Conservation (phyloP, 352 stramenopile genomes). For the Globisporangium heterothallicum region DNA sequence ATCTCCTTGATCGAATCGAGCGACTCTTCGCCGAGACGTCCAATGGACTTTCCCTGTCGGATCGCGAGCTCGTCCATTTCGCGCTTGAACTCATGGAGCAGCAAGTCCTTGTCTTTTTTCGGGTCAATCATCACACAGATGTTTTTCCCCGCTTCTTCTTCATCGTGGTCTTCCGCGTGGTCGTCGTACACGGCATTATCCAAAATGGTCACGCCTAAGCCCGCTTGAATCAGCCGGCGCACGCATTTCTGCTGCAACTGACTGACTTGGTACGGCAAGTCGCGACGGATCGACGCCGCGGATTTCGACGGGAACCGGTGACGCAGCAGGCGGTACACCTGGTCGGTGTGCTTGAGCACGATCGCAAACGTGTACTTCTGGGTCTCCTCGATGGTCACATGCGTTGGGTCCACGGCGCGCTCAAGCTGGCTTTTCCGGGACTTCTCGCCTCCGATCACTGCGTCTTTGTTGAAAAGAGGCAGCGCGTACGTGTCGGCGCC, state of each 20-base stretch:
- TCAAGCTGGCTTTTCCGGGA: slow-evolving; percentile 22
- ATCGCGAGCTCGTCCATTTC: slow-evolving; percentile 84
- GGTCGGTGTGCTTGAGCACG: slow-evolving; percentile 76
- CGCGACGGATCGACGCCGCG: slow-evolving; percentile 54
- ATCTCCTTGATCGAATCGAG: slow-evolving; percentile 76
- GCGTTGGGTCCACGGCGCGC: slow-evolving; percentile 34
- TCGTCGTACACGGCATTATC: slow-evolving; percentile 66
- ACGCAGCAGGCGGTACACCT: slow-evolving; percentile 64
- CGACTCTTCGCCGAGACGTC: slow-evolving; percentile 66
- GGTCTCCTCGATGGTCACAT: slow-evolving; percentile 80
- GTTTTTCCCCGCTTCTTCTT: slow-evolving; percentile 58
- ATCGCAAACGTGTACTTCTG: slow-evolving; percentile 89
- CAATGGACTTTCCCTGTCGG: slow-evolving; percentile 61
- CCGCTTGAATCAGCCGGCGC: slow-evolving; percentile 72
- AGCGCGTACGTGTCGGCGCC: slow-evolving; percentile 37
- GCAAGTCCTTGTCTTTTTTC: slow-evolving; percentile 76
- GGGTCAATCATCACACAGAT: slow-evolving; percentile 78
- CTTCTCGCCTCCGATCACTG: slow-evolving; percentile 4
- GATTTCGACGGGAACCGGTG: slow-evolving; percentile 68
- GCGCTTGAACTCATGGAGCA: slow-evolving; percentile 85
- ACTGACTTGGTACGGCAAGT: slow-evolving; percentile 65
- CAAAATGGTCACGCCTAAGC: slow-evolving; percentile 61
- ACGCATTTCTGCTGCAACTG: slow-evolving; percentile 80
- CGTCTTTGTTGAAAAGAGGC: slow-evolving; percentile 24
- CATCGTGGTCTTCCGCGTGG: slow-evolving; percentile 24